These are phyloP conservation scores for Phytophthora sojae DNA, from an alignment of 352 stramenopile species.

Conservation along the genomic window DNA sequence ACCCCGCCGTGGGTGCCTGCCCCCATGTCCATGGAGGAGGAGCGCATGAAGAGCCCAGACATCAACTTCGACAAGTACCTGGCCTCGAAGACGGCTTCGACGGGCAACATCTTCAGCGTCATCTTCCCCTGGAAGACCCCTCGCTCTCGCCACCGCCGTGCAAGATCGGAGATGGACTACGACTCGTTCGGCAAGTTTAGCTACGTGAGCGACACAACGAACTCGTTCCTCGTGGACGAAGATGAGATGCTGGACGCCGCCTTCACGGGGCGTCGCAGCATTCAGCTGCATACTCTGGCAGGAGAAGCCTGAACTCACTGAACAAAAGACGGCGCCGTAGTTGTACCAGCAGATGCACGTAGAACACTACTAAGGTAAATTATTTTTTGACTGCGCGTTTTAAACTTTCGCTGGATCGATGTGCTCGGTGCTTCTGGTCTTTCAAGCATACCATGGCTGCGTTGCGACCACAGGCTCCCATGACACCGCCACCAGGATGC, in stretches of 20 bases:
- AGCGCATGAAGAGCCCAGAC: slow-evolving; percentile 78
- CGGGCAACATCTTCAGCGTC: slow-evolving; percentile 84
- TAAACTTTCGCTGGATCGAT: neutral
- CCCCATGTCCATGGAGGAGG: slow-evolving; percentile 74
- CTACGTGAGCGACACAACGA: slow-evolving; percentile 90
- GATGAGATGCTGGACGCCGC: slow-evolving; percentile 89
- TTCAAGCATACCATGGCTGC: slow-evolving; percentile 77
- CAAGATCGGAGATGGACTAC: slow-evolving; percentile 62
- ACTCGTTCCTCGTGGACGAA: slow-evolving; percentile 90
- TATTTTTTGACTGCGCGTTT: slow-evolving; percentile 40
- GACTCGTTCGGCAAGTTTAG: slow-evolving; percentile 90
- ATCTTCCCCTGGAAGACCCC: slow-evolving; percentile 83
- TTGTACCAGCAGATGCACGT: slow-evolving; percentile 50
- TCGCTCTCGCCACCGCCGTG: slow-evolving; percentile 52
- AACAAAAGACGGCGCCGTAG: slow-evolving; percentile 40
- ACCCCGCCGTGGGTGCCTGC: slow-evolving; percentile 76
- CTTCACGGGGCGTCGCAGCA: slow-evolving; percentile 81
- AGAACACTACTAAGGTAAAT: slow-evolving; percentile 48
- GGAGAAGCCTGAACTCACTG: slow-evolving; percentile 61
- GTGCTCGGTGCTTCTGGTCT: slow-evolving; percentile 39
- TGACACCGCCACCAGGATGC: slow-evolving; percentile 92
- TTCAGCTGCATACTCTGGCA: slow-evolving; percentile 85
- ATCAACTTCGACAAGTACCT: slow-evolving; percentile 90
- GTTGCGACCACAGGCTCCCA: slow-evolving; percentile 91
- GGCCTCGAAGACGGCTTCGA: slow-evolving; percentile 81